Conservation (phyloP, 208 protist genomes). For the Leishmania guyanensis region DNA sequence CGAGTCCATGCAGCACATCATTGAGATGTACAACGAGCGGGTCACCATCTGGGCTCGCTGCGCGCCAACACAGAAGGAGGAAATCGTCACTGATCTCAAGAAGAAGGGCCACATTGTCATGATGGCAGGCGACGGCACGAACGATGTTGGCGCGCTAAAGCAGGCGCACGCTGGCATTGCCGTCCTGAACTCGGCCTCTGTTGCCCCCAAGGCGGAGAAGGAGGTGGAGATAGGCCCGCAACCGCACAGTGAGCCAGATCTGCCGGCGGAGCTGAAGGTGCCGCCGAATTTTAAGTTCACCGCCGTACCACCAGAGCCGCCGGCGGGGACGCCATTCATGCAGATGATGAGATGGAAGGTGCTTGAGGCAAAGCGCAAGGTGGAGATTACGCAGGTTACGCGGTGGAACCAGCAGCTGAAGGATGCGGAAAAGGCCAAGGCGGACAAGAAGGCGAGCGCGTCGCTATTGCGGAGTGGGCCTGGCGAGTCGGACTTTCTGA, state of each 20-base stretch:
- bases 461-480: slow-evolving; percentile 30
- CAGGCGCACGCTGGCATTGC: slow-evolving; percentile 98
- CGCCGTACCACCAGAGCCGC: slow-evolving; percentile 64
- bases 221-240: slow-evolving; percentile 51
- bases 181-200: slow-evolving; percentile 90
- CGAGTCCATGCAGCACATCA: slow-evolving; percentile 41
- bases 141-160: slow-evolving; percentile 99
- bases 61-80: slow-evolving; percentile 89
- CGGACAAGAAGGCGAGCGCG: slow-evolving; percentile 50
- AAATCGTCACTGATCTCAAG: slow-evolving; percentile 90
- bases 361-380: slow-evolving; percentile 79
- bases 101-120: slow-evolving; percentile 86
- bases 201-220: slow-evolving; percentile 41
- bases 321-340: slow-evolving; percentile 69
- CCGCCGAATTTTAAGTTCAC: slow-evolving; percentile 88
- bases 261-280: slow-evolving; percentile 74
- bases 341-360: slow-evolving; percentile 80
- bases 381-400: slow-evolving; percentile 79
- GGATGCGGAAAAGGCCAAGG: slow-evolving; percentile 55
- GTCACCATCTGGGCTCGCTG: slow-evolving; percentile 92
- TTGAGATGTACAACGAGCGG: slow-evolving; percentile 73
- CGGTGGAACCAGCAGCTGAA: slow-evolving; percentile 84
- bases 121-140: slow-evolving; percentile 95
- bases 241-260: slow-evolving; percentile 87
- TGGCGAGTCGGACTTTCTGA: slow-evolving; percentile 78